Percentiles rank a stretch among this genome's conserved stretches.
phyloP scores from a whole-genome alignment of 495 filamentous ascomycete genomes.

The Penicillium simplicissimum region DNA sequence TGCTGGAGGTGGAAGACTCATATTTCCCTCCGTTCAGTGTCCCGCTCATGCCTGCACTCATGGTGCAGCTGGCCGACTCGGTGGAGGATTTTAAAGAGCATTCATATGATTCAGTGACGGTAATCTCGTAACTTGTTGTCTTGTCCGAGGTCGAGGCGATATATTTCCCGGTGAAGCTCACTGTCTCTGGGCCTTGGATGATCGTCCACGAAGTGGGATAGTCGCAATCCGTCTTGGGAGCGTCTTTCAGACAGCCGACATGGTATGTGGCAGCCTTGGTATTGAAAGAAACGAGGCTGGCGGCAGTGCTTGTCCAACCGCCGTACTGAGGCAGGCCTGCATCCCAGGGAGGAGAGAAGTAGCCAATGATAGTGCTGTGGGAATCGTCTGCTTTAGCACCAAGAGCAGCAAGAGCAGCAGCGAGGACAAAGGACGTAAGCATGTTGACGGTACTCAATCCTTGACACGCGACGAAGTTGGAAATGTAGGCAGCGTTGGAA shows the following conservation, averaged over 20 bases:
- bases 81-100: slow-evolving; percentile 22
- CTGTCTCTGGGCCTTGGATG: slow-evolving; percentile 22
- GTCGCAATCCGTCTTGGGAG: slow-evolving; percentile 25
- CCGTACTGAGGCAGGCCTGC: neutral
- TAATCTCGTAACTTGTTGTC: slow-evolving; percentile 13
- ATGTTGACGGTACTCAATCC: slow-evolving; percentile 7
- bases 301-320: slow-evolving; percentile 19
- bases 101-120: slow-evolving; percentile 18
- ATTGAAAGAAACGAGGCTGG: slow-evolving; percentile 22
- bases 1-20: slow-evolving; percentile 6
- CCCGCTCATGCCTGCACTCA: slow-evolving; percentile 15
- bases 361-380: slow-evolving; percentile 9
- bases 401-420: slow-evolving; percentile 11
- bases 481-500: neutral
- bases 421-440: slow-evolving; percentile 18
- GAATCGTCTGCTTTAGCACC: slow-evolving; percentile 9
- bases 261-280: slow-evolving; percentile 23
- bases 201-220: slow-evolving; percentile 15
- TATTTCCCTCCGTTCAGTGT: slow-evolving; percentile 1
- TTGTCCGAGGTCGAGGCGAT: slow-evolving; percentile 12
- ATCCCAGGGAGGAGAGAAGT: slow-evolving; percentile 14
- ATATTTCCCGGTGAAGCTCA: slow-evolving; percentile 20
- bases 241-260: slow-evolving; percentile 19
- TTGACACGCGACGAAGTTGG: neutral
- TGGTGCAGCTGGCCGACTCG: slow-evolving; percentile 23